phyloP scores from a whole-genome alignment of 139 green algal species.

The Tetraselmis chui region DNA sequence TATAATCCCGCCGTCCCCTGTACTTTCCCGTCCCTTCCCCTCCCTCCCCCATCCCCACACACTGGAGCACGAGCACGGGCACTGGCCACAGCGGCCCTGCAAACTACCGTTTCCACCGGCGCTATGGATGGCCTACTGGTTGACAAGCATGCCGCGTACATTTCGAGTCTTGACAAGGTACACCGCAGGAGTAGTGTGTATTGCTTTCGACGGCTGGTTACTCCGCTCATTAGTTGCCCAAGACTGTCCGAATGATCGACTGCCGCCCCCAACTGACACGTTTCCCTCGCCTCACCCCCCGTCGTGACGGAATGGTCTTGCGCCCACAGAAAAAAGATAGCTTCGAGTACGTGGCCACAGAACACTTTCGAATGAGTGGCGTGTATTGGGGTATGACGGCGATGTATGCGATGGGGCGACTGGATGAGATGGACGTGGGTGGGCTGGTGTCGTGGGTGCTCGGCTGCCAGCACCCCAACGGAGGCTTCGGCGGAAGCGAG shows the following conservation, averaged over 20 bases:
- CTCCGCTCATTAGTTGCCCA: neutral
- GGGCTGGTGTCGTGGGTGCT: neutral
- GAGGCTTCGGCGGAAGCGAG: conserved; percentile 79
- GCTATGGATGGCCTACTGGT: conserved; percentile 32
- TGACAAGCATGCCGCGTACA: conserved; percentile 74
- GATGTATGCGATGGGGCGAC: conserved; percentile 63
- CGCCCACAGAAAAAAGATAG: conserved; percentile 32
- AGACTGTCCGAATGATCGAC: neutral
- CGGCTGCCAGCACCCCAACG: neutral
- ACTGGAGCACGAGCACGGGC: too few species aligned
- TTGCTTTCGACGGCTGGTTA: too few species aligned
- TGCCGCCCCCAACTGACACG: neutral
- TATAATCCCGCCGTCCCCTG: too few species aligned
- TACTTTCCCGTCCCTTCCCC: too few species aligned
- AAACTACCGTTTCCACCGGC: neutral
- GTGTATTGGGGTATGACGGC: conserved; percentile 96
- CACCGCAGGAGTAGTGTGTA: conserved; percentile 20
- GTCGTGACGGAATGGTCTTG: neutral
- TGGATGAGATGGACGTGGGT: conserved; percentile 56
- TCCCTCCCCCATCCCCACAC: too few species aligned
- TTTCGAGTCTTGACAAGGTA: conserved; percentile 57
- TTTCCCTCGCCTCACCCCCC: neutral
- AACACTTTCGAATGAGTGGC: conserved; percentile 95
- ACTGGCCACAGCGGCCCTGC: too few species aligned
- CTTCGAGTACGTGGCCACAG: conserved; percentile 75